Evolutionary conservation across 148 eudicot genomes (phyloP).

Genomic region (Cornus florida): DNA sequence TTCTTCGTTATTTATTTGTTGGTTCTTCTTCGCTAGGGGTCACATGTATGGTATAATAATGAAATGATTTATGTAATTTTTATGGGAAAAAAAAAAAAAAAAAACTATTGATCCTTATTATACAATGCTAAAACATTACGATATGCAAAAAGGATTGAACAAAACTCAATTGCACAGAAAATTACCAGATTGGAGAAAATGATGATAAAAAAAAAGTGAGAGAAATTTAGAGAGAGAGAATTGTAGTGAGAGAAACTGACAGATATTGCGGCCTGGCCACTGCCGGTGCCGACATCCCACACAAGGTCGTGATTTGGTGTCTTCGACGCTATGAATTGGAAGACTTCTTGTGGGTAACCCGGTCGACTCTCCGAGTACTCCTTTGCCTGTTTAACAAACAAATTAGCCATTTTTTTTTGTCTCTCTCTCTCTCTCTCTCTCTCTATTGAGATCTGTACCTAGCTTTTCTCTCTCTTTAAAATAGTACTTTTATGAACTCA

Average conservation of each 20-base stretch:
- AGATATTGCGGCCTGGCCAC: constrained; percentile 72
- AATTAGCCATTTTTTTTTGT: constrained; percentile 42
- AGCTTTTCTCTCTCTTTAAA: neutral
- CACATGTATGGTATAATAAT: no score
- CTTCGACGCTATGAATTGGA: constrained; percentile 68
- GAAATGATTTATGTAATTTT: no score
- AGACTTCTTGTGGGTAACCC: constrained; percentile 56
- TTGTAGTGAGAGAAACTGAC: constrained; percentile 23
- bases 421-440: neutral
- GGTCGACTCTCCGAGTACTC: constrained; percentile 50
- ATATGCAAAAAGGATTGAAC: neutral
- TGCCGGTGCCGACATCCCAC: constrained; percentile 28
- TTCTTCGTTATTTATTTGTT: no score
- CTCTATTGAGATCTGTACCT: no score
- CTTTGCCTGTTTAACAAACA: constrained; percentile 59
- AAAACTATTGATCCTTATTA: no score
- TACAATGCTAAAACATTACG: no score
- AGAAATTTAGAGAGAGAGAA: neutral
- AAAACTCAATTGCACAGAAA: neutral
- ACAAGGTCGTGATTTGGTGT: constrained; percentile 51
- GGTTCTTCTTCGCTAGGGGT: no score
- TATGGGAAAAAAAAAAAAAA: no score
- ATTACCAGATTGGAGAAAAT: no score
- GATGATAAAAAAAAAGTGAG: neutral
- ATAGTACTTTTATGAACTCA: no score